Conservation (phyloP, 177 flowering plant species). For the Vitis hybrid region DNA sequence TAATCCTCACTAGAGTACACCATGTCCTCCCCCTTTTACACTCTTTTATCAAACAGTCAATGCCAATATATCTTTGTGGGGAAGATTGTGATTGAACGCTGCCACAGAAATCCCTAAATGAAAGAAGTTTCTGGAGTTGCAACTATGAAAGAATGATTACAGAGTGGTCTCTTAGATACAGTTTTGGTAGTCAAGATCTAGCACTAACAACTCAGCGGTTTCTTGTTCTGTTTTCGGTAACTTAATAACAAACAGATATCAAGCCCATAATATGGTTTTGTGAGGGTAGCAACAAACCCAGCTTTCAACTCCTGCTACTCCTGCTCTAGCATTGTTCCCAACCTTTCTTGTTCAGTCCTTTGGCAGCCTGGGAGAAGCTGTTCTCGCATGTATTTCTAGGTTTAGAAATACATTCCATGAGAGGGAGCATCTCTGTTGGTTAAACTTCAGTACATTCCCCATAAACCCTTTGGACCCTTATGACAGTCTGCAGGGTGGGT, state of each 20-base stretch:
- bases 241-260: too few species aligned
- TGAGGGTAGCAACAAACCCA: constrained; percentile 85
- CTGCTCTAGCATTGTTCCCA: constrained; percentile 72
- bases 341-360: constrained; percentile 60
- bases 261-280: constrained; percentile 74
- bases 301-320: constrained; percentile 63
- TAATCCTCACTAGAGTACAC: constrained; percentile 74
- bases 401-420: too few species aligned
- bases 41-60: constrained; percentile 72
- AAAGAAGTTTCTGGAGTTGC: too few species aligned
- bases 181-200: too few species aligned
- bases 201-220: too few species aligned
- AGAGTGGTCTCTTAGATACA: too few species aligned
- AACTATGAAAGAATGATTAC: too few species aligned
- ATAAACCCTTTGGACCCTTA: constrained; percentile 70
- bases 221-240: too few species aligned
- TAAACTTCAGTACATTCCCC: constrained; percentile 74
- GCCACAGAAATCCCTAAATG: too few species aligned
- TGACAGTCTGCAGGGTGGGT: constrained; percentile 1
- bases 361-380: constrained; percentile 88
- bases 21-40: constrained; percentile 58
- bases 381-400: too few species aligned
- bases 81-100: constrained; percentile 31
- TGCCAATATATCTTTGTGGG: constrained; percentile 53
- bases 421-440: too few species aligned